Evolutionary conservation across 202 grass and related monocot species (phyloP), one percentile per base, ranked within the genome.

Genomic region (Panicum virgatum): DNA sequence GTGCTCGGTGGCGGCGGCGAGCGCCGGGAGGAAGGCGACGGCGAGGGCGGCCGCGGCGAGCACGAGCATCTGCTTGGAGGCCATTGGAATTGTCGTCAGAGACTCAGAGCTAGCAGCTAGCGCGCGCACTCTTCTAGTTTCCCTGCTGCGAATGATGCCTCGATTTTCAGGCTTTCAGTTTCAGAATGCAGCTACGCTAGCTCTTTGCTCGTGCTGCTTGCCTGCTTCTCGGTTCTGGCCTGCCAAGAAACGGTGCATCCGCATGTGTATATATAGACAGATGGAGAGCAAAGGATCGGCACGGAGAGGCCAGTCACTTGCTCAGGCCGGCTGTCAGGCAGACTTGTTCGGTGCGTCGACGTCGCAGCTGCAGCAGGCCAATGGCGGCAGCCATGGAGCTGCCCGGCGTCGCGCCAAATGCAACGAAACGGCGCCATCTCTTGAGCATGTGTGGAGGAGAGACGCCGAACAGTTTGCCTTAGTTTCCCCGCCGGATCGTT

Each of bases 351-450:
- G 56, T n/a, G n/a, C n/a, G n/a, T n/a, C n/a, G n/a, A n/a, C 56
- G 29, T 54, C 34, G 29, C 46, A 34, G 71, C 32, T 23, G n/a
- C 22, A 82, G 72, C 57, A 75, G 69, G 81, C 86, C 81, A 30
- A 58, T 18, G 86, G 50, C 86, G 69, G 81, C 76, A 75, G 23
- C 76, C 44, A 38, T 60, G 58, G 48, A 42, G 39, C 46, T 27
- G 54, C 59, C 54, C 32, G n/a, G 18, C n/a, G 51, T 80, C 51
- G 61, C 61, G 60, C 80, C 86, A 88, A 79, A 84, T 68, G 68
- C 38, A n/a, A 29, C 73, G 16, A 13, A 20, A 20, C 70, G 56
- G 11, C 9, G 54, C 53, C 11, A 3, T 25, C 54, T 25, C 61
- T 19, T 36, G 10, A 27, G 18, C 42, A 46, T 27, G 66, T 46